A percentile compares a stretch with the other conserved stretches of the same genome.
These are phyloP conservation scores for Chlamydomonas reinhardtii DNA, from an alignment of 163 green algal species.

Conservation along the genomic window DNA sequence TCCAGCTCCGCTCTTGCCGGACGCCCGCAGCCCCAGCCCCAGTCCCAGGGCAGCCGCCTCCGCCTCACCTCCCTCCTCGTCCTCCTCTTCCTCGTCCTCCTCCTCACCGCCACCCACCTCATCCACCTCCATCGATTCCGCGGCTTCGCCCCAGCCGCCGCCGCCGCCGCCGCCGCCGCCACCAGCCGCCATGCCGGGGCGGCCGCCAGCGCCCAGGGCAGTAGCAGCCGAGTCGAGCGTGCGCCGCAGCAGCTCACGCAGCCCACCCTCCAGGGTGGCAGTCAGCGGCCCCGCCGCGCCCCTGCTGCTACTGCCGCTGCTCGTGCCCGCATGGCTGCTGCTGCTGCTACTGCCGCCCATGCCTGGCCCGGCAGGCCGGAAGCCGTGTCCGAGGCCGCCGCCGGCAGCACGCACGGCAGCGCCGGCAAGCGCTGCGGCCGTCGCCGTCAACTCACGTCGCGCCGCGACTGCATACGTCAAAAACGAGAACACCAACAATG, in stretches of 20 bases:
- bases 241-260: conserved; percentile 32
- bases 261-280: conserved; percentile 6
- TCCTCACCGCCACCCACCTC: background rate
- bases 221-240: background rate
- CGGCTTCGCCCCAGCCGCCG: too few species aligned
- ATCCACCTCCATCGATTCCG: too few species aligned
- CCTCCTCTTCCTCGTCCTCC: background rate
- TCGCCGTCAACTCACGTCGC: background rate
- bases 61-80: background rate
- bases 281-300: background rate
- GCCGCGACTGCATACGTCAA: background rate
- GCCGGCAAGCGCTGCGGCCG: background rate
- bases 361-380: too few species aligned
- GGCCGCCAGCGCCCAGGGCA: too few species aligned
- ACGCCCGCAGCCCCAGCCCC: background rate
- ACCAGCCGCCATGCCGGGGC: background rate
- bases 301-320: too few species aligned
- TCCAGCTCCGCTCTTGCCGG: background rate
- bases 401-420: background rate
- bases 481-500: too few species aligned
- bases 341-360: too few species aligned
- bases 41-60: background rate
- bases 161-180: too few species aligned
- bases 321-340: too few species aligned
- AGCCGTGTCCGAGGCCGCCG: background rate